Conservation (phyloP, 1,284 basidiomycete genomes). For the Termitomyces sp. region DNA sequence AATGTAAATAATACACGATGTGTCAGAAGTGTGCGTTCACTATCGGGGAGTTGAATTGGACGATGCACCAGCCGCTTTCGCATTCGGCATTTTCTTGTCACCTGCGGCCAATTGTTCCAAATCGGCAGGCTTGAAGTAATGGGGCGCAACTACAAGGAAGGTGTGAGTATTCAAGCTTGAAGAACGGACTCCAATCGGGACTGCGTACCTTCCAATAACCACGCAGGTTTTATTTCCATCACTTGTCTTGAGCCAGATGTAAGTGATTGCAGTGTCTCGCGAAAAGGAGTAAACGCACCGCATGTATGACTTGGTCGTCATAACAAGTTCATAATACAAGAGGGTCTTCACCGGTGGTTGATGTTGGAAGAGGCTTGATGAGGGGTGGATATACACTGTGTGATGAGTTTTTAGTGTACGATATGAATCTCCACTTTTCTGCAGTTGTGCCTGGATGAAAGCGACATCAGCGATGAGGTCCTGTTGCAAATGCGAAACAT, state of each 20-base stretch:
- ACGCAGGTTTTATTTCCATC: slow-evolving; percentile 95
- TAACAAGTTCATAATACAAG: slow-evolving; percentile 92
- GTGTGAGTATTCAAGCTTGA: neutral
- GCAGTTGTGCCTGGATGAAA: slow-evolving; percentile 64
- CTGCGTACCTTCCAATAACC: slow-evolving; percentile 83
- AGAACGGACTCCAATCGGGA: neutral
- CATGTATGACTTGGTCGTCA: slow-evolving; percentile 85
- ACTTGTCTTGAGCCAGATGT: slow-evolving; percentile 60
- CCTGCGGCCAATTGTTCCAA: slow-evolving; percentile 78
- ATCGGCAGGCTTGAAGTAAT: slow-evolving; percentile 89
- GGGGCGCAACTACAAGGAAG: slow-evolving; percentile 70
- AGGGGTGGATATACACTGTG: slow-evolving; percentile 95
- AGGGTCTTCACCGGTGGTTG: slow-evolving; percentile 91
- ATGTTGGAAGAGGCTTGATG: slow-evolving; percentile 90
- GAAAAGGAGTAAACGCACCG: slow-evolving; percentile 35
- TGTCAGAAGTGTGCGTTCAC: neutral
- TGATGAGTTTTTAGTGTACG: slow-evolving; percentile 92
- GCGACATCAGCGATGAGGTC: neutral
- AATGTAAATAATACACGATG: slow-evolving; percentile 6
- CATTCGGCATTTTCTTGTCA: slow-evolving; percentile 90
- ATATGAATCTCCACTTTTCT: slow-evolving; percentile 91
- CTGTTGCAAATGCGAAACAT: slow-evolving; percentile 2
- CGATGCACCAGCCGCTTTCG: slow-evolving; percentile 36
- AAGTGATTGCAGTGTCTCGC: neutral
- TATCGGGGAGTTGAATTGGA: slow-evolving; percentile 14